phyloP scores from a whole-genome alignment of 2,329 filamentous ascomycete genomes.

The Trichophyton verrucosum region DNA sequence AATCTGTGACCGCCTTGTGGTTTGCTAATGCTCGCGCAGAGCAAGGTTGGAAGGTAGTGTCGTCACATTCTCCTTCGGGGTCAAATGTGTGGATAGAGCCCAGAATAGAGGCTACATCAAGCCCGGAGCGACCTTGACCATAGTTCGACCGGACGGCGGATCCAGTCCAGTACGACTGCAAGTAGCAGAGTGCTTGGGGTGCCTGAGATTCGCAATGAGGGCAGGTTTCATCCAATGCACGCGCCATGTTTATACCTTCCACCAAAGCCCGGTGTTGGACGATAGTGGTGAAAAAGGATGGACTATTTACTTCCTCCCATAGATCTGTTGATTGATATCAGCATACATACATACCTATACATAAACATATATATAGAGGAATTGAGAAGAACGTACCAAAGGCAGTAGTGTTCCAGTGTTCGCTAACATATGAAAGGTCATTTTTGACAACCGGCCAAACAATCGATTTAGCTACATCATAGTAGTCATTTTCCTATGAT shows the following conservation, averaged over 20 bases:
- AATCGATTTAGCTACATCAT: constrained; percentile 39
- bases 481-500: constrained; percentile 39
- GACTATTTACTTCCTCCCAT: constrained; percentile 66
- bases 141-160: constrained; percentile 59
- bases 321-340: constrained; percentile 36
- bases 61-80: constrained; percentile 51
- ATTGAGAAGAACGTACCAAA: constrained; percentile 35
- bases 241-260: constrained; percentile 51
- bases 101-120: constrained; percentile 60
- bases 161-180: constrained; percentile 61
- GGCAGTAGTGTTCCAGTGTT: constrained; percentile 53
- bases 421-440: constrained; percentile 59
- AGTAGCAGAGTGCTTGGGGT: constrained; percentile 58
- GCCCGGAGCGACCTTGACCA: constrained; percentile 50
- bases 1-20: constrained; percentile 62
- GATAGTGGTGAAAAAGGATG: constrained; percentile 64
- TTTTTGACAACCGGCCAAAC: constrained; percentile 65
- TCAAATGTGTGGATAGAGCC: constrained; percentile 59
- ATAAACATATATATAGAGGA: background rate
- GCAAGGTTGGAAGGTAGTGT: constrained; percentile 64
- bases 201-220: constrained; percentile 50
- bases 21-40: constrained; percentile 55
- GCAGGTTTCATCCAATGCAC: constrained; percentile 50
- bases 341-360: background rate
- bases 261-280: constrained; percentile 52